Evolutionary conservation across 2,329 filamentous ascomycete species (phyloP).

Genomic region (Colletotrichum sp.): DNA sequence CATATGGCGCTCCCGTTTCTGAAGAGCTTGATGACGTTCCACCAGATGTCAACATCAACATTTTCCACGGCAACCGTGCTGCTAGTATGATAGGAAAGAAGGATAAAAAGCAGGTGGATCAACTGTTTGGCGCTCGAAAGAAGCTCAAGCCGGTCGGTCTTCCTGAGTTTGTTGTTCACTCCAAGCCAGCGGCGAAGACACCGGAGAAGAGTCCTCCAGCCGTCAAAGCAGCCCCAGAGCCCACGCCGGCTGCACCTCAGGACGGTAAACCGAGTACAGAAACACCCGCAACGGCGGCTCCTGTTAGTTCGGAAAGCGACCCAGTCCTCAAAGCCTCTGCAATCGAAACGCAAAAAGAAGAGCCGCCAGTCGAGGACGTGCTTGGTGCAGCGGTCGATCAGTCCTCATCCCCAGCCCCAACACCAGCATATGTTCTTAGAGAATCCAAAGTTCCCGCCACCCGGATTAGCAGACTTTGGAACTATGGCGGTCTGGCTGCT

Average conservation of each 20-base stretch:
- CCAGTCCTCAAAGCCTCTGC: not conserved
- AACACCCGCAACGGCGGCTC: not conserved
- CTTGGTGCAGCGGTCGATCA: not conserved
- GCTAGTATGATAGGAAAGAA: constrained; percentile 44
- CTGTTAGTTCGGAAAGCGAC: not conserved
- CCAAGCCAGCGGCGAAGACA: not conserved
- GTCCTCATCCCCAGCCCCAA: not conserved
- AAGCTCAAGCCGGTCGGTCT: constrained; percentile 24
- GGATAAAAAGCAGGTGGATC: not conserved
- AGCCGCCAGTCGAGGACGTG: not conserved
- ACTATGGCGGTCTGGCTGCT: constrained; percentile 90
- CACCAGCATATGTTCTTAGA: constrained; percentile 64
- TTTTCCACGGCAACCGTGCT: constrained; percentile 53
- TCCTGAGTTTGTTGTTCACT: constrained; percentile 24
- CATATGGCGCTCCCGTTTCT: not conserved
- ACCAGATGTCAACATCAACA: constrained; percentile 46
- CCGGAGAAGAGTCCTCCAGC: not conserved
- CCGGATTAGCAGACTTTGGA: constrained; percentile 87
- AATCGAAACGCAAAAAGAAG: not conserved
- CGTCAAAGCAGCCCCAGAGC: not conserved
- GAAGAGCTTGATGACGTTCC: constrained; percentile 39
- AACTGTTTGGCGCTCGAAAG: not conserved
- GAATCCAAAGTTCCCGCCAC: constrained; percentile 93
- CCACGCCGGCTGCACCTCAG: not conserved
- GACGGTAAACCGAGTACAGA: not conserved